phyloP scores from a whole-genome alignment of 371 early-diverging fungal genomes.

The Apophysomyces ossiformis region DNA sequence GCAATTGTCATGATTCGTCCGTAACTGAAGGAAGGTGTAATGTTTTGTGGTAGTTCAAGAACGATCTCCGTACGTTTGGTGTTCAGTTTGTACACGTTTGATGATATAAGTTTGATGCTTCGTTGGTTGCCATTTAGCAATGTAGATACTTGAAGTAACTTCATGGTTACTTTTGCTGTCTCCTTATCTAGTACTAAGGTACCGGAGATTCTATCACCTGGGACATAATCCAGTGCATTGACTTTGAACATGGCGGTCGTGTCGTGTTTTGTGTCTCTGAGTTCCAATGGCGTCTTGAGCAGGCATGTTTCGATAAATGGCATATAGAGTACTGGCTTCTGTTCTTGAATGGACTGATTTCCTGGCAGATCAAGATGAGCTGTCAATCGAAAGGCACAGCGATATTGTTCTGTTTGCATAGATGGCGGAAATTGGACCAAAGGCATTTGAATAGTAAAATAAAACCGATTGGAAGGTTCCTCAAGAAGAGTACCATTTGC shows the following conservation, averaged over 20 bases:
- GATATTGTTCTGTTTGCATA: constrained; percentile 24
- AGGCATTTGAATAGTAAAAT: constrained; percentile 48
- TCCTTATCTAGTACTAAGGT: background rate
- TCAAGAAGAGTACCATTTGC: constrained; percentile 10
- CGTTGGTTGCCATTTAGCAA: background rate
- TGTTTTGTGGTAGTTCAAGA: background rate
- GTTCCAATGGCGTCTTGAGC: constrained; percentile 28
- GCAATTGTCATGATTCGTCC: constrained; percentile 11
- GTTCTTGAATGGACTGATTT: constrained; percentile 11
- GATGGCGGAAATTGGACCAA: constrained; percentile 46
- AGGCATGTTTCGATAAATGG: constrained; percentile 45
- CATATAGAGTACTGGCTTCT: constrained; percentile 28
- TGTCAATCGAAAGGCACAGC: constrained; percentile 35
- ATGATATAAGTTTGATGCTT: background rate
- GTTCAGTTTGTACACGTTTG: background rate
- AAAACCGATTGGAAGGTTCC: constrained; percentile 27
- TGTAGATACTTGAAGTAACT: background rate
- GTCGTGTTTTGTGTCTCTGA: constrained; percentile 11
- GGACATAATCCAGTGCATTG: constrained; percentile 33
- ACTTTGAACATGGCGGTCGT: constrained; percentile 16
- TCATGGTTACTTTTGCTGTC: background rate
- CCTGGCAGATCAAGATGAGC: constrained; percentile 27
- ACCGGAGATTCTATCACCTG: constrained; percentile 30
- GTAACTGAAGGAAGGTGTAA: constrained; percentile 8
- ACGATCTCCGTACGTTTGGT: background rate